Percentiles rank a stretch among this genome's conserved stretches.
phyloP scores from a whole-genome alignment of 2,329 filamentous ascomycete genomes.

The Coniochaeta hoffmannii region DNA sequence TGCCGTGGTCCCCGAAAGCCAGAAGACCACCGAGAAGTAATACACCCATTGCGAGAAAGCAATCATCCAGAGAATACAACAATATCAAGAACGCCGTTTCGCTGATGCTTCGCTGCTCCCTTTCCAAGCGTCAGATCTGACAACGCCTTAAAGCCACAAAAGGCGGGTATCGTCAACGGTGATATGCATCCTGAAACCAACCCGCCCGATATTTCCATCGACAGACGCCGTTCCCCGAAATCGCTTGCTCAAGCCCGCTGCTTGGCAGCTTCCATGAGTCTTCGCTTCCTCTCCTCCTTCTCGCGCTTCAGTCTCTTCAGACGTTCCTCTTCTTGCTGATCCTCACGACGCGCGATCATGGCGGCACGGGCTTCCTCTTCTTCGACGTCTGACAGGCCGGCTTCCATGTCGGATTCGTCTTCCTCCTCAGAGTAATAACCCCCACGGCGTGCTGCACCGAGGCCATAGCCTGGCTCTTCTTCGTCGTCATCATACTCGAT shows the following conservation, averaged over 20 bases:
- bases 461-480: conserved; percentile 29
- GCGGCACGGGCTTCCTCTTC: conserved; percentile 60
- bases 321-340: conserved; percentile 54
- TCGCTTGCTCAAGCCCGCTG: background rate
- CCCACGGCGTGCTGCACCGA: conserved; percentile 20
- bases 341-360: conserved; percentile 57
- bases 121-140: background rate
- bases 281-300: conserved; percentile 48
- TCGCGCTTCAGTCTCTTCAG: conserved; percentile 55
- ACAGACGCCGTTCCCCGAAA: background rate
- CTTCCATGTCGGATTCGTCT: conserved; percentile 72
- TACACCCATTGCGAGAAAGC: background rate
- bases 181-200: background rate
- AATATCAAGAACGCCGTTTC: conserved; percentile 3
- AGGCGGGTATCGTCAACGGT: background rate
- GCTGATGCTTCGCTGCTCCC: conserved; percentile 8
- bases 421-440: conserved; percentile 45
- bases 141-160: background rate
- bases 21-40: background rate
- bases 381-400: conserved; percentile 65
- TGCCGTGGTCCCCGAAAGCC: background rate
- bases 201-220: background rate
- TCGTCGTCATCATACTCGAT: conserved; percentile 56
- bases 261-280: conserved; percentile 7
- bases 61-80: background rate